These are phyloP conservation scores for Camptophora hylomeconis DNA, from an alignment of 2,329 filamentous ascomycete genomes.

Conservation along the genomic window DNA sequence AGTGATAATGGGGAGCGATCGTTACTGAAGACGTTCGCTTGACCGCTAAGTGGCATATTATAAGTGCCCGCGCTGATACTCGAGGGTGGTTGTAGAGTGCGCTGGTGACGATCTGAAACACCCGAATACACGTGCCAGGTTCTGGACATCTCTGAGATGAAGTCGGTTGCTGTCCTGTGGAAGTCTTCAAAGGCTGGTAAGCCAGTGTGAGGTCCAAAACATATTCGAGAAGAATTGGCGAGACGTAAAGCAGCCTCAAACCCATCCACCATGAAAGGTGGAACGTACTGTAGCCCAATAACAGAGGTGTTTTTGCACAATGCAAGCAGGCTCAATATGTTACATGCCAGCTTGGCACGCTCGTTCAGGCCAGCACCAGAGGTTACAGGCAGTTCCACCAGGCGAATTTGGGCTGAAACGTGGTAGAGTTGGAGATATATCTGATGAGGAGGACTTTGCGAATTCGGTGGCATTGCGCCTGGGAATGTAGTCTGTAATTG, in stretches of 20 bases:
- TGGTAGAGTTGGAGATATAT: constrained; percentile 5
- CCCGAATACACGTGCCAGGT: no score
- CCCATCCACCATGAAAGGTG: no score
- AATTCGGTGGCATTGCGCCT: neutral
- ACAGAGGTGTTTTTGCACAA: constrained; percentile 2
- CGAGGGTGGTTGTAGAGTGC: no score
- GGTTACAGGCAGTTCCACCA: neutral
- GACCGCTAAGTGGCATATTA: no score
- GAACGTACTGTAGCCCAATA: constrained; percentile 2
- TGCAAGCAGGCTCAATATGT: constrained; percentile 2
- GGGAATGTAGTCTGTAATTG: constrained; percentile 1
- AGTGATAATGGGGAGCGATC: no score
- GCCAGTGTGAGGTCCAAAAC: no score
- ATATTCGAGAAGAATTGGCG: neutral
- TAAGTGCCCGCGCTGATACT: no score
- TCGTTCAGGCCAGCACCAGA: constrained; percentile 1
- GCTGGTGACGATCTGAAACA: no score
- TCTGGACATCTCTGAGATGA: no score
- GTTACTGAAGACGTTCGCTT: no score
- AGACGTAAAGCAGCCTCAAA: neutral
- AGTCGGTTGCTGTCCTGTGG: no score
- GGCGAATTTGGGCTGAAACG: constrained; percentile 2
- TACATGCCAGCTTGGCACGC: neutral
- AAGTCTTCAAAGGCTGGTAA: no score
- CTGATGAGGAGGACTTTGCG: constrained; percentile 5